These are phyloP conservation scores for Moricandia arvensis DNA, from an alignment of 345 rosid genomes.

Conservation along the genomic window DNA sequence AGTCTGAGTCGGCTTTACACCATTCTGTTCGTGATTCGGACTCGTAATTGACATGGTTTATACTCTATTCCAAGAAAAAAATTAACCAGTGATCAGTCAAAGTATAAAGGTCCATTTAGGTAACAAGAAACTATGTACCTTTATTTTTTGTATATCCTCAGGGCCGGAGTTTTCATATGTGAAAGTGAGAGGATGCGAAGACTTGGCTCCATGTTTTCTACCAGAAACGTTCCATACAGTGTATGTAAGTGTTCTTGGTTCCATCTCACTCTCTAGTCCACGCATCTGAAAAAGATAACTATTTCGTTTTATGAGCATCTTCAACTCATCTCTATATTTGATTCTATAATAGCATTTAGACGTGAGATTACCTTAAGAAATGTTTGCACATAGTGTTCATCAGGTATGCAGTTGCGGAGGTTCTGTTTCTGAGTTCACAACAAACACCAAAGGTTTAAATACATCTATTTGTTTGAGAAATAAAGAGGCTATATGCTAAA, in stretches of 20 bases:
- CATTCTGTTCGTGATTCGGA: conserved; percentile 79
- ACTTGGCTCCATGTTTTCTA: conserved; percentile 52
- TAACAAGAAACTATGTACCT: conserved; percentile 43
- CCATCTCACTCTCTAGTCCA: conserved; percentile 72
- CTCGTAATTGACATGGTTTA: conserved; percentile 68
- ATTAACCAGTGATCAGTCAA: not conserved
- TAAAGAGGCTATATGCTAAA: not conserved
- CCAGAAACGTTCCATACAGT: conserved; percentile 73
- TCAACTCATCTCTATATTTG: not conserved
- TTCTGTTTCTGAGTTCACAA: conserved; percentile 46
- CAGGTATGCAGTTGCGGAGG: conserved; percentile 76
- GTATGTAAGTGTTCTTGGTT: conserved; percentile 83
- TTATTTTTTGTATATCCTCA: conserved; percentile 55
- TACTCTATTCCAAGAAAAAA: conserved; percentile 38
- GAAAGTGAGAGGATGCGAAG: conserved; percentile 92
- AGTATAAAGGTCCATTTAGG: not conserved
- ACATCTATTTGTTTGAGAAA: not conserved
- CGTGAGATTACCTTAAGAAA: conserved; percentile 59
- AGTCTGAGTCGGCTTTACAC: conserved; percentile 58
- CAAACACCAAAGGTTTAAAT: not conserved
- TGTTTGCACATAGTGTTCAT: conserved; percentile 80
- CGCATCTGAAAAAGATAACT: conserved; percentile 48
- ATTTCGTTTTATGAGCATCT: not conserved
- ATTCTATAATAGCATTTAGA: not conserved
- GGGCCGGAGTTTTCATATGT: conserved; percentile 56